phyloP scores from a whole-genome alignment of 345 rosid species.

The Adansonia digitata region DNA sequence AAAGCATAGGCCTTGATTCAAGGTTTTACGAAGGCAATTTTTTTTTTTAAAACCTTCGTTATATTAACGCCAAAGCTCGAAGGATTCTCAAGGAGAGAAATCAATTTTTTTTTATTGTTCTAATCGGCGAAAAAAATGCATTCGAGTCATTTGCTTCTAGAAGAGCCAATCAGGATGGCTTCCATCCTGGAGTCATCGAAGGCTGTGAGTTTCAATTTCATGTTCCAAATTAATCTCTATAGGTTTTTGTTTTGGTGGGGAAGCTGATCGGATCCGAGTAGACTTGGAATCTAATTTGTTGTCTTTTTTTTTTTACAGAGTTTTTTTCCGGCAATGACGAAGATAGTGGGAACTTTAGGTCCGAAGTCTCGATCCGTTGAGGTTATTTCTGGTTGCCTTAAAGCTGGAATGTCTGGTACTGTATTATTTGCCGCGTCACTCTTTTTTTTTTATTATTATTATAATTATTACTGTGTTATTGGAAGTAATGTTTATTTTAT shows the following conservation, averaged over 20 bases:
- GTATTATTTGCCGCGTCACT: not conserved
- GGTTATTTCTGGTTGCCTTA: slow-evolving; percentile 68
- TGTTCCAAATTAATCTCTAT: not conserved
- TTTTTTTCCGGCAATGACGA: slow-evolving; percentile 94
- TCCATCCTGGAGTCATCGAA: slow-evolving; percentile 95
- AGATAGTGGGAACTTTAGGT: slow-evolving; percentile 94
- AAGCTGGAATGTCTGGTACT: slow-evolving; percentile 93
- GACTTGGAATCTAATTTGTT: not conserved
- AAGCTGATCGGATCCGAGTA: not conserved
- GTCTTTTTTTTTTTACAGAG: slow-evolving; percentile 38
- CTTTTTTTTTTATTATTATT: not conserved
- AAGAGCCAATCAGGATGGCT: slow-evolving; percentile 99
- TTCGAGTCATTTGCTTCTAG: slow-evolving; percentile 86
- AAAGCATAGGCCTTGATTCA: slow-evolving; percentile 18
- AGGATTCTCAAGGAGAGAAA: not conserved
- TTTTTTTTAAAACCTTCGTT: not conserved
- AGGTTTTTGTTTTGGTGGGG: not conserved
- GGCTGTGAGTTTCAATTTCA: slow-evolving; percentile 43
- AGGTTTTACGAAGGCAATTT: not conserved
- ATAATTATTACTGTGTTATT: not conserved
- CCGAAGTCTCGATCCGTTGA: slow-evolving; percentile 77
- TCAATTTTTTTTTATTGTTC: not conserved
- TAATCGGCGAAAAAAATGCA: slow-evolving; percentile 49
- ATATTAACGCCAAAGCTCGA: slow-evolving; percentile 16
- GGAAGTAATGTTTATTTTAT: not conserved